Conservation (phyloP, 2,329 filamentous ascomycete species). For the Elsinoe arachidis region DNA sequence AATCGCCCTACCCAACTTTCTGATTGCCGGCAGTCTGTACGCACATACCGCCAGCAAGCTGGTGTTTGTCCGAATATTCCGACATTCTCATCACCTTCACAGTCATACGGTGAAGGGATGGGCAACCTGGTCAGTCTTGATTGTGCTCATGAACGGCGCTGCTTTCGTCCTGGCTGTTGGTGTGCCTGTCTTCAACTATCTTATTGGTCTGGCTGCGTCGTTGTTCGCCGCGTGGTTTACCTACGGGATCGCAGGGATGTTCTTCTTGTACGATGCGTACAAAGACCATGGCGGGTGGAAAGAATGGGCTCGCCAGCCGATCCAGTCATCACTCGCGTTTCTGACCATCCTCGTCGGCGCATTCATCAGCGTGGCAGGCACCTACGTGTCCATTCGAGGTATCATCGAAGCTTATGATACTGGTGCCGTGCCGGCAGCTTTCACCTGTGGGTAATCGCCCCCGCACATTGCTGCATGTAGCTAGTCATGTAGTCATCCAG, state of each 20-base stretch:
- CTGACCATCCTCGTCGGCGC: slow-evolving; percentile 39
- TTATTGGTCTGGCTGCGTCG: slow-evolving; percentile 43
- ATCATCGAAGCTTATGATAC: slow-evolving; percentile 28
- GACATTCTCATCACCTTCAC: slow-evolving; percentile 39
- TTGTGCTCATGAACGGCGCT: slow-evolving; percentile 39
- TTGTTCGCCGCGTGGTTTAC: slow-evolving; percentile 49
- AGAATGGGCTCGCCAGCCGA: slow-evolving; percentile 29
- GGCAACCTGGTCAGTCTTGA: slow-evolving; percentile 39
- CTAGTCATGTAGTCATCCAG: too few relatives aligned
- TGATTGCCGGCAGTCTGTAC: slow-evolving; percentile 44
- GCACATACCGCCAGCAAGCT: slow-evolving; percentile 46
- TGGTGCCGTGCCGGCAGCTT: slow-evolving; percentile 23
- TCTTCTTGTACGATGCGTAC: slow-evolving; percentile 35
- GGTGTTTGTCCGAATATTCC: slow-evolving; percentile 43
- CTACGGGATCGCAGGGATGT: slow-evolving; percentile 32
- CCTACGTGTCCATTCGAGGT: slow-evolving; percentile 41
- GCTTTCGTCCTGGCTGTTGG: slow-evolving; percentile 39
- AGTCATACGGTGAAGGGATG: slow-evolving; percentile 41
- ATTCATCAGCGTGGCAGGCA: slow-evolving; percentile 42
- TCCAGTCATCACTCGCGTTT: slow-evolving; percentile 33
- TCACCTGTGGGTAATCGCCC: slow-evolving; percentile 19
- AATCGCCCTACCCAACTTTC: slow-evolving; percentile 43
- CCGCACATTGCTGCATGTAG: not conserved
- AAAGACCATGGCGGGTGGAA: slow-evolving; percentile 33
- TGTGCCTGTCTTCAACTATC: slow-evolving; percentile 47